Conservation (phyloP, 1,284 basidiomycete genomes). For the Paramarasmius palmivorus region DNA sequence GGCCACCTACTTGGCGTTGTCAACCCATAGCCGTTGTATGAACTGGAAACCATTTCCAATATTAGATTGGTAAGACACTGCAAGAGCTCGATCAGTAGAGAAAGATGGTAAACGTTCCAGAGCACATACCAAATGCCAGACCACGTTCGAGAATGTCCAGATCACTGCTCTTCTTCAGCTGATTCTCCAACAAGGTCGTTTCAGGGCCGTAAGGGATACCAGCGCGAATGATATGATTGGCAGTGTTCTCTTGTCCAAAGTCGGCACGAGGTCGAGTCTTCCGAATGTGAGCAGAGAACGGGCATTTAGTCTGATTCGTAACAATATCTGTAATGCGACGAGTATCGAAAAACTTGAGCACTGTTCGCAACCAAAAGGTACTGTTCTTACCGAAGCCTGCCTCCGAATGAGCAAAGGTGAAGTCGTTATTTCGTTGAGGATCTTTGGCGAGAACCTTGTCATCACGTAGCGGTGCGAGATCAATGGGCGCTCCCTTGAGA, state of each 20-base stretch:
- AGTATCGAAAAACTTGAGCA: too few relatives aligned
- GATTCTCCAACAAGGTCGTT: not conserved
- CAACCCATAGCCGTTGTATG: slow-evolving; percentile 31
- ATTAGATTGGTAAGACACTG: slow-evolving; percentile 27
- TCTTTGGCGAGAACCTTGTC: slow-evolving; percentile 33
- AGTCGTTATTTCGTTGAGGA: slow-evolving; percentile 37
- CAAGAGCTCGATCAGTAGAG: not conserved
- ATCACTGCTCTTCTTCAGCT: slow-evolving; percentile 14
- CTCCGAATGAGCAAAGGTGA: slow-evolving; percentile 27
- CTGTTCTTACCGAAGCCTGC: not conserved
- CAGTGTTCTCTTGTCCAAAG: slow-evolving; percentile 9
- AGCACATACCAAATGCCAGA: slow-evolving; percentile 24
- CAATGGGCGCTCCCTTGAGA: slow-evolving; percentile 33
- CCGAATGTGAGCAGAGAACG: slow-evolving; percentile 33
- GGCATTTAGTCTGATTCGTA: slow-evolving; percentile 29
- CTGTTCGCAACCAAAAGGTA: too few relatives aligned
- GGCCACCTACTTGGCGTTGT: slow-evolving; percentile 19
- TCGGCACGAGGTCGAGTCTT: slow-evolving; percentile 30
- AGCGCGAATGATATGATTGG: slow-evolving; percentile 31
- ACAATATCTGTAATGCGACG: too few relatives aligned
- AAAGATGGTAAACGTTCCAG: not conserved
- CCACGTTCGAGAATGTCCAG: slow-evolving; percentile 22
- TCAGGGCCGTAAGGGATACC: slow-evolving; percentile 41
- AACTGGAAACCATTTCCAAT: slow-evolving; percentile 29
- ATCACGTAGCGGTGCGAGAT: slow-evolving; percentile 31